Evolutionary conservation across 2,329 filamentous ascomycete species (phyloP).

Genomic region (Xenoacremonium recifei): DNA sequence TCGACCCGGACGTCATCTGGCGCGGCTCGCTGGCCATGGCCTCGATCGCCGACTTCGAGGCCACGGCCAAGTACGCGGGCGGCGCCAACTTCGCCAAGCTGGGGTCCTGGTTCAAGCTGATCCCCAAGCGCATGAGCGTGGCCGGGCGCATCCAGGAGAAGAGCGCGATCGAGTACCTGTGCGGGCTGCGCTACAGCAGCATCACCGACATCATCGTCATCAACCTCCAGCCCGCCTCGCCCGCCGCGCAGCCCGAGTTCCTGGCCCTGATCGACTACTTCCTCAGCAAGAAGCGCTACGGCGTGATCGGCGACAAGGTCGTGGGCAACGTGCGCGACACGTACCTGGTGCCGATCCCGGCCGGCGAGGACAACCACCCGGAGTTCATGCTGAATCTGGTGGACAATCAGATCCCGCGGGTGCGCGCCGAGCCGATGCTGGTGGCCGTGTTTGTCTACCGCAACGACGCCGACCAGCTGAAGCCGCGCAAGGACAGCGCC

Average conservation of each 20-base stretch:
- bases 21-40: conserved; percentile 74
- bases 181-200: conserved; percentile 77
- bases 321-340: conserved; percentile 79
- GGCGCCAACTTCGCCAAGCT: conserved; percentile 68
- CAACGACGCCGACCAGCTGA: conserved; percentile 47
- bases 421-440: conserved; percentile 71
- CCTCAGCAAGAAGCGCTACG: conserved; percentile 75
- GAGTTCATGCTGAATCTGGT: conserved; percentile 89
- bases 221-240: conserved; percentile 63
- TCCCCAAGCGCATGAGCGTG: conserved; percentile 68
- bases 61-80: conserved; percentile 78
- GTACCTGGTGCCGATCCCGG: conserved; percentile 83
- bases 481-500: conserved; percentile 23
- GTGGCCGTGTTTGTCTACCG: conserved; percentile 84
- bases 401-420: conserved; percentile 74
- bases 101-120: conserved; percentile 70
- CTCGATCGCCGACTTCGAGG: conserved; percentile 71
- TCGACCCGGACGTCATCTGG: conserved; percentile 74
- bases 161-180: conserved; percentile 87
- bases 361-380: conserved; percentile 68
- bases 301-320: conserved; percentile 77
- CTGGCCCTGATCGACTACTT: conserved; percentile 87
- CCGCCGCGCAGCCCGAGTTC: conserved; percentile 62
- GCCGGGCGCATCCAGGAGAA: conserved; percentile 78
- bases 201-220: conserved; percentile 84